phyloP scores from a whole-genome alignment of 495 filamentous ascomycete species.

The Thermothielavioides terrestris region DNA sequence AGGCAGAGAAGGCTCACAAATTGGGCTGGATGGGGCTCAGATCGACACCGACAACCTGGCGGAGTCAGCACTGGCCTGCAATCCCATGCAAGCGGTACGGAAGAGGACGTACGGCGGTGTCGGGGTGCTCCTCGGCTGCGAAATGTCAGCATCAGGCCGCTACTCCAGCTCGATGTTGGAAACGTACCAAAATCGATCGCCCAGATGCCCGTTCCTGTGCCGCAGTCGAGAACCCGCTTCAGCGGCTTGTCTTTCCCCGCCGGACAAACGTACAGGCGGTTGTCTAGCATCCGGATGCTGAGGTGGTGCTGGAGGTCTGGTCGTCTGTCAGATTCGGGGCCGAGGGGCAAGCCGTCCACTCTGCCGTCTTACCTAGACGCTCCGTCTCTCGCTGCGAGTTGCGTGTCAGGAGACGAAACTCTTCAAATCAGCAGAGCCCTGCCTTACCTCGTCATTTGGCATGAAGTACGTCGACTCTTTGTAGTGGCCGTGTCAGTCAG shows the following conservation, averaged over 20 bases:
- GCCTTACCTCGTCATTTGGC: slow-evolving; percentile 3
- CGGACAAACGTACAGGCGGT: slow-evolving; percentile 1
- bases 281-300: slow-evolving; percentile 4
- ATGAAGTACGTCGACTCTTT: slow-evolving; percentile 1
- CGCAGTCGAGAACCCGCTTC: slow-evolving; percentile 45
- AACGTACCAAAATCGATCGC: slow-evolving; percentile 39
- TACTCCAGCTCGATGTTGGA: no score
- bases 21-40: slow-evolving; percentile 24
- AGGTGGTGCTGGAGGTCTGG: slow-evolving; percentile 13
- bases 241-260: not conserved
- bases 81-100: not conserved
- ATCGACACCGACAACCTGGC: slow-evolving; percentile 47
- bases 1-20: slow-evolving; percentile 10
- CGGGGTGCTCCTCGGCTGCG: not conserved
- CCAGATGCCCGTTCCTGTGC: slow-evolving; percentile 44
- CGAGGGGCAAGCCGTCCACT: not conserved
- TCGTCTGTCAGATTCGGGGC: not conserved
- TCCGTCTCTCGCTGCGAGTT: not conserved
- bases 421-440: not conserved
- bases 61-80: not conserved
- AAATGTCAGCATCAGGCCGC: not conserved
- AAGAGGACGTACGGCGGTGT: no score
- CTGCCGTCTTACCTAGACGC: not conserved
- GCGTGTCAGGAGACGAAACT: not conserved
- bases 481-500: not conserved